phyloP scores from a whole-genome alignment of 495 filamentous ascomycete genomes.

The Hypoxylon rickii region DNA sequence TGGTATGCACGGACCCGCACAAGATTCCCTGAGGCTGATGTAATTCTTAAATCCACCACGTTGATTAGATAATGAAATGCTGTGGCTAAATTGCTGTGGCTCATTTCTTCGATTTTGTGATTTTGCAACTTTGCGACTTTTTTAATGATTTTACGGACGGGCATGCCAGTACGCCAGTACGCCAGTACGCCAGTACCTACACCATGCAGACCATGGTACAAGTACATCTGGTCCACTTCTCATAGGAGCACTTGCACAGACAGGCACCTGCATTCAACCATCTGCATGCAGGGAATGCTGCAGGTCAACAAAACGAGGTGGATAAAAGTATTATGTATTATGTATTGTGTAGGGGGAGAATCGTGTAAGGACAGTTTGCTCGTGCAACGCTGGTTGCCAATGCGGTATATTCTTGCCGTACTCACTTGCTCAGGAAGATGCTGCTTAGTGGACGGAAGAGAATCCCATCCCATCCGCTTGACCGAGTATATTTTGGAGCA shows the following conservation, averaged over 20 bases:
- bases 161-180: neutral
- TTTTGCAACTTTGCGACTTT: neutral
- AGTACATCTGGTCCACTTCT: too few species aligned
- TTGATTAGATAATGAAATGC: neutral
- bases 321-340: too few species aligned
- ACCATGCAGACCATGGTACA: too few species aligned
- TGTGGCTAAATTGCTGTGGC: conserved; percentile 16
- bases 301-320: neutral
- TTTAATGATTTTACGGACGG: neutral
- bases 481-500: conserved; percentile 14
- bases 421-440: neutral
- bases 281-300: neutral
- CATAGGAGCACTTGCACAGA: too few species aligned
- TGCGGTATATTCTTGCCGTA: too few species aligned
- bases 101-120: neutral
- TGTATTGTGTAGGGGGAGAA: too few species aligned
- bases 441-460: neutral
- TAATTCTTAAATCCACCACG: conserved; percentile 16
- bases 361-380: too few species aligned
- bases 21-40: conserved; percentile 1
- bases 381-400: too few species aligned
- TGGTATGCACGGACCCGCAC: conserved; percentile 12
- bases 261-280: neutral
- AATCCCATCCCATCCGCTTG: conserved; percentile 22
- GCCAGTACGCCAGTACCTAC: too few species aligned